A percentile compares a stretch with the other conserved stretches of the same genome.
Conservation (phyloP, 225 moss, liverwort and hornwort genomes). For the Antitrichia curtipendula region DNA sequence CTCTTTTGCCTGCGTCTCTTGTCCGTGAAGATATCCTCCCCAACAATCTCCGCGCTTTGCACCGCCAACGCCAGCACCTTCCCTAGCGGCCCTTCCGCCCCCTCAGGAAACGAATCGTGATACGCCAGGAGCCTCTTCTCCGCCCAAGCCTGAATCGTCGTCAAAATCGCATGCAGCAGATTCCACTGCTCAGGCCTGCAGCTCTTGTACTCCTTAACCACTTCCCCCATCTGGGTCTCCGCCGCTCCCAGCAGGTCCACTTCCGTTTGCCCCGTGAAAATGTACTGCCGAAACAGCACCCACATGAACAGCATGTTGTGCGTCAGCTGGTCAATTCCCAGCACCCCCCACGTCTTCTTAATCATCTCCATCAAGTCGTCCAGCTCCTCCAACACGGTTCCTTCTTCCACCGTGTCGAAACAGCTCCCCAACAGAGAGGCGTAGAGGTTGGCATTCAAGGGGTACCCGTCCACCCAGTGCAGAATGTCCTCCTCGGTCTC, state of each 20-base stretch:
- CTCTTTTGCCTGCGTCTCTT: constrained; percentile 22
- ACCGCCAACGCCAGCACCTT: constrained; percentile 49
- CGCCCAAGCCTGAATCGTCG: constrained; percentile 55
- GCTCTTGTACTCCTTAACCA: constrained; percentile 24
- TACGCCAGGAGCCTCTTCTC: constrained; percentile 69
- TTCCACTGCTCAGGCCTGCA: constrained; percentile 38
- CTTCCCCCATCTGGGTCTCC: constrained; percentile 59
- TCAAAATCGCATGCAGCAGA: constrained; percentile 37
- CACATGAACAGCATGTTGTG: constrained; percentile 86
- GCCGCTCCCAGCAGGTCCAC: constrained; percentile 51
- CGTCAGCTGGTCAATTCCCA: constrained; percentile 53
- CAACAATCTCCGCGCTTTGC: constrained; percentile 40
- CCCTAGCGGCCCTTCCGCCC: constrained; percentile 15
- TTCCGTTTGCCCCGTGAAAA: constrained; percentile 51
- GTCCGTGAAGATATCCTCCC: constrained; percentile 32
- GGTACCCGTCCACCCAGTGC: constrained; percentile 92
- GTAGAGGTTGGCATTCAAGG: constrained; percentile 67
- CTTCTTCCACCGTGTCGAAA: constrained; percentile 66
- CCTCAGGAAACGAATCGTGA: constrained; percentile 64
- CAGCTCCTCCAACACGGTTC: constrained; percentile 54
- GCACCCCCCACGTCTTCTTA: constrained; percentile 70
- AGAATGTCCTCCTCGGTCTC: constrained; percentile 43
- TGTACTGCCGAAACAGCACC: constrained; percentile 73
- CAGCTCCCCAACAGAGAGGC: constrained; percentile 35
- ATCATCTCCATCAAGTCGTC: constrained; percentile 76